Evolutionary conservation across 768 basidiomycete species (phyloP).

Genomic region (Mycena polygramma): DNA sequence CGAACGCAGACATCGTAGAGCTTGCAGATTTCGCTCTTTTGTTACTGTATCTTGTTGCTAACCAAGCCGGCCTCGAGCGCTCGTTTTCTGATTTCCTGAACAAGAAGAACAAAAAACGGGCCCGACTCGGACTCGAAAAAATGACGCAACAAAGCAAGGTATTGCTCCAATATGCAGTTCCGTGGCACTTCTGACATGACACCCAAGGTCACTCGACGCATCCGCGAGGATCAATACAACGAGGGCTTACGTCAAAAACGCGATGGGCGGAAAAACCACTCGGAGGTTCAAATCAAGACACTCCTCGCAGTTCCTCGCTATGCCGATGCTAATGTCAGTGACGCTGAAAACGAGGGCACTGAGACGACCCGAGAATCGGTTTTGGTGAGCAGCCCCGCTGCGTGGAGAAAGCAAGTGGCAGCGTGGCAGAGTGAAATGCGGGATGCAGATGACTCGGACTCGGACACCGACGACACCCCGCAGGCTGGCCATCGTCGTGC

Average conservation of each 20-base stretch:
- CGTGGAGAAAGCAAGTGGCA: constrained; percentile 5
- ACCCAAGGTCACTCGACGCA: neutral
- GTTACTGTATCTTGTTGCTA: constrained; percentile 15
- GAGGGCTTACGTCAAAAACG: constrained; percentile 7
- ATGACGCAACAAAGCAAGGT: constrained; percentile 22
- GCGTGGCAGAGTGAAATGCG: constrained; percentile 12
- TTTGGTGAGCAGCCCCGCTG: neutral
- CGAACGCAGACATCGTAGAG: neutral
- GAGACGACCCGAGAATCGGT: neutral
- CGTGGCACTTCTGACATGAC: too few relatives aligned
- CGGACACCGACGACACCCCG: too few relatives aligned
- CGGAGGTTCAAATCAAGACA: neutral
- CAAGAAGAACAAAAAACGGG: constrained; percentile 26
- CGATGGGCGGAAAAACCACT: constrained; percentile 8
- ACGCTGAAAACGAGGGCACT: neutral
- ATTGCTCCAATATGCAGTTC: too few relatives aligned
- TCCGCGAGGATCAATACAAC: constrained; percentile 1
- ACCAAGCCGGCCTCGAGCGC: constrained; percentile 28
- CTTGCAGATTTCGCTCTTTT: constrained; percentile 9
- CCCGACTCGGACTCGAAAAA: constrained; percentile 22
- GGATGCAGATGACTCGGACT: neutral
- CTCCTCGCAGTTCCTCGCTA: constrained; percentile 12
- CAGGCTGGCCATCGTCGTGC: neutral
- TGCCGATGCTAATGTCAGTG: constrained; percentile 17
- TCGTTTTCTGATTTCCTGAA: constrained; percentile 29